Evolutionary conservation across 306 rosid species (phyloP), one percentile per base, ranked within the genome.

Genomic region (Alnus rubra): DNA sequence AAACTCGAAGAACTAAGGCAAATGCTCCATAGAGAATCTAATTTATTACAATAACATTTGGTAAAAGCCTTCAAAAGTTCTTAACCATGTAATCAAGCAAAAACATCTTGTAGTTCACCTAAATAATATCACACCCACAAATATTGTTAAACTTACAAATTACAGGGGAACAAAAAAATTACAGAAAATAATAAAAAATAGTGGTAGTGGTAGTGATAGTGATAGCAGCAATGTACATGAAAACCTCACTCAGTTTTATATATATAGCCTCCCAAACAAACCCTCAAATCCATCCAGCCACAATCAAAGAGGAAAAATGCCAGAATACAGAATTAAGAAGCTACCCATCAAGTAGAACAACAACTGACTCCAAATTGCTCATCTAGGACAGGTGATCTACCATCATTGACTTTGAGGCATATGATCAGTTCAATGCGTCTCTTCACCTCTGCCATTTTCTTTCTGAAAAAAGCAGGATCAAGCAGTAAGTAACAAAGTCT

Each of bases 361-460:
- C 77, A 78, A 73, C 48, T 65, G 70, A 80, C 74, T 77, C 70
- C 77, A 75, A 74, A 74, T 62, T 73, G 69, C 70, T 54, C 23
- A 78, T 39, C 30, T 81, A 70, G 18, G 77, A 82, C 70, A 72
- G 79, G 82, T 85, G 74, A 53, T 86, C 86, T 8, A 83, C 85
- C 53, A 68, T 73, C 62, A 39, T 77, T 74, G 16, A 37, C 65
- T 30, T 64, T 67, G 82, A 79, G 35, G 69, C 67, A 70, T 75
- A 52, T 80, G 69, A 77, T 54, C 54, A 55, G 64, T 74, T 84
- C 73, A 48, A 65, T 55, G 77, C 77, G 65, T 76, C 56, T 39
- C 63, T 85, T 90, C 89, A 93, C 83, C 97, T 89, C 79, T 89
- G 90, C 98, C 98, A 93, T 81, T 86, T 91, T 84, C 90, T 93